Conservation (phyloP, 75 land plant species). For the Cryptomeria japonica region DNA sequence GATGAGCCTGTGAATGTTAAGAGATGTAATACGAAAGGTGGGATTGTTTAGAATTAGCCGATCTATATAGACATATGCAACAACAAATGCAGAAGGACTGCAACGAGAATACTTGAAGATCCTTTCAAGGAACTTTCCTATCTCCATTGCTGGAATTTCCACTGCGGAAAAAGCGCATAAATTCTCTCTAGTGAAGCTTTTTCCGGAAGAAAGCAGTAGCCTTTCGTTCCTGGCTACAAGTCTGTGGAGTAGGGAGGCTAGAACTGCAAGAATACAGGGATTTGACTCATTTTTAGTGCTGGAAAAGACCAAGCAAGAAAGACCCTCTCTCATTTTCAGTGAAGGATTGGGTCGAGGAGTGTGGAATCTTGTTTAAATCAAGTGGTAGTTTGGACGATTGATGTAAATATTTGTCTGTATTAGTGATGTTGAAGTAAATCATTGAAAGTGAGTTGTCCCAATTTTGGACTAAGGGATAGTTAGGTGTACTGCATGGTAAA, state of each 20-base stretch:
- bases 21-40: conserved; percentile 23
- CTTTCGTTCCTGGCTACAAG: neutral
- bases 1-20: conserved; percentile 47
- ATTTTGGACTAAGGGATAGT: too few relatives aligned
- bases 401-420: too few relatives aligned
- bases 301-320: too few relatives aligned
- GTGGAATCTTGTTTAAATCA: too few relatives aligned
- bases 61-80: conserved; percentile 46
- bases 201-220: neutral
- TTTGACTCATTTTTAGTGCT: too few relatives aligned
- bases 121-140: conserved; percentile 37
- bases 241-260: neutral
- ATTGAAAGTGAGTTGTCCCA: too few relatives aligned
- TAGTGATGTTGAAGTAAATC: too few relatives aligned
- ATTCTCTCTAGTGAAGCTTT: neutral
- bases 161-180: neutral
- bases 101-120: conserved; percentile 52
- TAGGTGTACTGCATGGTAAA: too few relatives aligned
- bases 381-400: too few relatives aligned
- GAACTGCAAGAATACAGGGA: too few relatives aligned
- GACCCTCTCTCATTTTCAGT: too few relatives aligned
- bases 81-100: conserved; percentile 54
- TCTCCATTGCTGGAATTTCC: conserved; percentile 28
- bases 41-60: conserved; percentile 21
- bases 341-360: too few relatives aligned